phyloP scores from a whole-genome alignment of 495 filamentous ascomycete genomes.

The Neurospora cerealis region DNA sequence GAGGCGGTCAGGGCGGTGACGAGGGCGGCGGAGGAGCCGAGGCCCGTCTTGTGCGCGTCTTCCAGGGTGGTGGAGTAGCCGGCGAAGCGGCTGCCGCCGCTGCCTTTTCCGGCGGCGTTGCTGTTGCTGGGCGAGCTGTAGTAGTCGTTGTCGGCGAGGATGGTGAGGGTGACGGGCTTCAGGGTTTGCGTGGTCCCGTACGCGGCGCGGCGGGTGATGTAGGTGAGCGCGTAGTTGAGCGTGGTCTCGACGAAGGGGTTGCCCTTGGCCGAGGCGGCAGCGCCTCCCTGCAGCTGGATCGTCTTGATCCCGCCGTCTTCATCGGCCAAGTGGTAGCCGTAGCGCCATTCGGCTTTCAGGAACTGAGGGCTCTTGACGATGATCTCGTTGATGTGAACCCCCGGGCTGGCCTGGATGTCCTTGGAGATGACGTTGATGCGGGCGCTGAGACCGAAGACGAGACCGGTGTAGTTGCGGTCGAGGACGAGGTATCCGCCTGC shows the following conservation, averaged over 20 bases:
- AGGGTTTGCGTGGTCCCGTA: conserved; percentile 46
- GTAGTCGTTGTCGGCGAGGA: conserved; percentile 92
- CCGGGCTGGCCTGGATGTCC: conserved; percentile 46
- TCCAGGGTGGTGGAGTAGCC: conserved; percentile 66
- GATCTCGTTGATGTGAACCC: conserved; percentile 54
- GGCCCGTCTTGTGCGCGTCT: conserved; percentile 87
- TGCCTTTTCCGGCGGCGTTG: not conserved
- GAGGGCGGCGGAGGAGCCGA: conserved; percentile 90
- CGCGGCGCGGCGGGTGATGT: conserved; percentile 50
- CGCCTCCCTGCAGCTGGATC: conserved; percentile 59
- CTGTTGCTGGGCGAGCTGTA: conserved; percentile 60
- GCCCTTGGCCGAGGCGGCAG: conserved; percentile 23
- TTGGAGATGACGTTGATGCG: conserved; percentile 80
- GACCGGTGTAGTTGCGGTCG: conserved; percentile 74
- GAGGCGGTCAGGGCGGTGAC: conserved; percentile 84
- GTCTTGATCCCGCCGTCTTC: conserved; percentile 69
- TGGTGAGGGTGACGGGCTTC: conserved; percentile 63
- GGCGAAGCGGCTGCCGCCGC: conserved; percentile 50
- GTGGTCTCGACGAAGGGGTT: conserved; percentile 92
- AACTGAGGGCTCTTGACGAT: conserved; percentile 90
- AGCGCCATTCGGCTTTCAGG: conserved; percentile 73
- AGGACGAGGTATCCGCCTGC: conserved; percentile 93
- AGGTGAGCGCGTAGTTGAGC: conserved; percentile 77
- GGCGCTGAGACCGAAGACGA: conserved; percentile 91
- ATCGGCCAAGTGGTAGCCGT: conserved; percentile 57